Evolutionary conservation across 2,329 filamentous ascomycete genomes (phyloP), one percentile per base, ranked within the genome.

Genomic region (Calonectria ilicicola): DNA sequence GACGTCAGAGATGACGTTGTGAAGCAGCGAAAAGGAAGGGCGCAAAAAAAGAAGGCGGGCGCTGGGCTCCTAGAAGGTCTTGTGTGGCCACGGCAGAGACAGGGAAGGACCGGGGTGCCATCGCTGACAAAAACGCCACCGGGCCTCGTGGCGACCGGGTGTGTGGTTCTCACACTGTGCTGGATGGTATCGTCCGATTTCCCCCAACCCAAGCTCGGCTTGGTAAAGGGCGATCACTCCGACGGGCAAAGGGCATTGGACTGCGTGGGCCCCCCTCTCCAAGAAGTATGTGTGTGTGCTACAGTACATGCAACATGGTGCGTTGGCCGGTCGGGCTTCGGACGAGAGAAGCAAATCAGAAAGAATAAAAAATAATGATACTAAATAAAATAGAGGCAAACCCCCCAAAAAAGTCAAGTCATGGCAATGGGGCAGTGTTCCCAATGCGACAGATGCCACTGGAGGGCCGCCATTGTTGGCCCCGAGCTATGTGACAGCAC

Each of bases 1-100:
- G 84, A 86, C 85, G 85, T 86, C 85, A 86, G 85, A 86, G 85
- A 86, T 86, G 85, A 86, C 85, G 85, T 86, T 86, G 84, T 82
- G 81, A 80, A 78, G 80, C 78, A 81, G 77, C 81, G 79, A 80
- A 83, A 83, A 81, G 81, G 81, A 81, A 82, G 79, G 81, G 81
- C 81, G 82, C 78, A 81, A 78, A 77, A 81, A 81, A 76, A 80
- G 77, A 76, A 79, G 81, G 77, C 79, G 81, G 77, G 81, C 78
- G 75, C 80, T 79, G 80, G 77, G 79, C 78, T 78, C 74, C 75
- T 79, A 75, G 77, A 76, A 80, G 72, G 76, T 74, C 77, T 76
- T 72, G 69, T 71, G 63, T 72, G 74, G 73, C 72, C 73, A 65
- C 70, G 46, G 69, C 47, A 72, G 38, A 64, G 69, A 67, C 72